Evolutionary conservation across 2,329 filamentous ascomycete genomes (phyloP).

Genomic region (Lasiodiplodia sp.): DNA sequence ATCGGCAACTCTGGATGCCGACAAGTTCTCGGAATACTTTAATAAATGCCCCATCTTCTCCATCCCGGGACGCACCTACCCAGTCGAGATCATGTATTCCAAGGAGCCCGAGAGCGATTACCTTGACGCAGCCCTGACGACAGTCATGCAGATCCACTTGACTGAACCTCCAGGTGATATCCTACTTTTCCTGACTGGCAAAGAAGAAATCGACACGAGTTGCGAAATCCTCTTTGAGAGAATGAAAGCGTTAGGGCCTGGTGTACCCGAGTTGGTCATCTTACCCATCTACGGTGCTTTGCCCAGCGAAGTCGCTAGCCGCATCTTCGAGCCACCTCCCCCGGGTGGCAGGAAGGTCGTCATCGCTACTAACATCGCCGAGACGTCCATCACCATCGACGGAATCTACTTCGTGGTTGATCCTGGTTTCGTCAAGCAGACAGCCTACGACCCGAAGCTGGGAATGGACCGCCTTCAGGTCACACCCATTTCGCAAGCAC

Average conservation of each 20-base stretch:
- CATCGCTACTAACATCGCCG: slow-evolving; percentile 97
- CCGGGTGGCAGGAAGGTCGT: slow-evolving; percentile 89
- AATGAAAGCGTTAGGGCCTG: slow-evolving; percentile 93
- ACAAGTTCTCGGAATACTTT: slow-evolving; percentile 97
- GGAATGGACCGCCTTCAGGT: slow-evolving; percentile 98
- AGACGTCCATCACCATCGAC: slow-evolving; percentile 97
- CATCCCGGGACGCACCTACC: slow-evolving; percentile 92
- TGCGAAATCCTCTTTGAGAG: slow-evolving; percentile 93
- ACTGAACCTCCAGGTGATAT: slow-evolving; percentile 94
- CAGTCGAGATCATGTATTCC: slow-evolving; percentile 95
- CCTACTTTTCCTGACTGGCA: slow-evolving; percentile 93
- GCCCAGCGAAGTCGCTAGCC: slow-evolving; percentile 90
- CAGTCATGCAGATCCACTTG: slow-evolving; percentile 97
- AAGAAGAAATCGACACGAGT: slow-evolving; percentile 96
- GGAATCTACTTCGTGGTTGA: slow-evolving; percentile 98
- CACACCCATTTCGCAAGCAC: slow-evolving; percentile 94
- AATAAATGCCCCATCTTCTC: slow-evolving; percentile 96
- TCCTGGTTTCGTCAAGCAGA: slow-evolving; percentile 97
- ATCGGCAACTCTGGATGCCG: slow-evolving; percentile 95
- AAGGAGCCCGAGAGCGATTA: slow-evolving; percentile 96
- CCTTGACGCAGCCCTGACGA: slow-evolving; percentile 89
- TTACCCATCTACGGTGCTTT: slow-evolving; percentile 95
- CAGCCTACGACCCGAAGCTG: slow-evolving; percentile 93
- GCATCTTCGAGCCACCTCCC: slow-evolving; percentile 93
- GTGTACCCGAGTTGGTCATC: slow-evolving; percentile 89